Percentiles rank a stretch among this genome's conserved stretches.
phyloP scores from a whole-genome alignment of 139 green algal genomes.

The Micractinium sp. region DNA sequence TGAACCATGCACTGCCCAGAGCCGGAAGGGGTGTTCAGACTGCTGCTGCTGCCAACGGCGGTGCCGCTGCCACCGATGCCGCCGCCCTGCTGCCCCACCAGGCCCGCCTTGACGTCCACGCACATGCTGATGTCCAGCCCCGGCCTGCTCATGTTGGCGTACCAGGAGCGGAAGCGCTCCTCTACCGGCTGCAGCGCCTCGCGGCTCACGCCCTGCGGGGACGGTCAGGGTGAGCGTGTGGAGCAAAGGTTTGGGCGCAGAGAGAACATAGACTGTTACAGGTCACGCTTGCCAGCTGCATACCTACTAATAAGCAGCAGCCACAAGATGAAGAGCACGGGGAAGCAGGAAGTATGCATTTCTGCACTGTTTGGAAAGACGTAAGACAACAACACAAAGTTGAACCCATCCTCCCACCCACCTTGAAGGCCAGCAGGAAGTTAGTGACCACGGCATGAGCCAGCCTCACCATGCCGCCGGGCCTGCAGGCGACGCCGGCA shows the following conservation, averaged over 20 bases:
- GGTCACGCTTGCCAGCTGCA: neutral
- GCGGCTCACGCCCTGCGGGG: neutral
- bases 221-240: constrained; percentile 18
- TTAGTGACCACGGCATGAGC: constrained; percentile 63
- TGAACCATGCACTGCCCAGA: constrained; percentile 39
- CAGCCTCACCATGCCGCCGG: constrained; percentile 64
- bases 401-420: neutral
- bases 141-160: constrained; percentile 62
- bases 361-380: neutral
- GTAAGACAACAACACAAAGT: neutral
- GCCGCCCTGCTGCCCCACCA: constrained; percentile 8
- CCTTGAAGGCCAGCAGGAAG: constrained; percentile 61
- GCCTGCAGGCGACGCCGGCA: constrained; percentile 4
- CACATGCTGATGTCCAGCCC: constrained; percentile 69
- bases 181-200: constrained; percentile 3
- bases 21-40: neutral
- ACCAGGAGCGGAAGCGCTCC: constrained; percentile 33
- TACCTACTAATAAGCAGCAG: neutral
- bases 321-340: neutral
- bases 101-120: constrained; percentile 40
- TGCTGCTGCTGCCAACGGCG: neutral
- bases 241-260: no score
- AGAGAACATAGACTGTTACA: neutral
- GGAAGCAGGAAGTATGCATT: neutral
- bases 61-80: neutral